phyloP scores from a whole-genome alignment of 345 rosid species.

The Eucalyptus marginata region DNA sequence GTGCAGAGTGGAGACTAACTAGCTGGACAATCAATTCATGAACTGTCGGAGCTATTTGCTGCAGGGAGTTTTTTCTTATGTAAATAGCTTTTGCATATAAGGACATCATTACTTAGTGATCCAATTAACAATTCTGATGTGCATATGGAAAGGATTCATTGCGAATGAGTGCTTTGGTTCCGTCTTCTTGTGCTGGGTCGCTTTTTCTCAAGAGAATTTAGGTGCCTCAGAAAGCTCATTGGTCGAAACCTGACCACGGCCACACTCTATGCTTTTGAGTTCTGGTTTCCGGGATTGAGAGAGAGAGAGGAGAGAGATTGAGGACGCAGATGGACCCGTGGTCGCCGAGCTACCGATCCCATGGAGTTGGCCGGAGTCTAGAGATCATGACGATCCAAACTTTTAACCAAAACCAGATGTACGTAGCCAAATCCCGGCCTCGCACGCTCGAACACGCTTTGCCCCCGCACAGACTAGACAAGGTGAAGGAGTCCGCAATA shows the following conservation, averaged over 20 bases:
- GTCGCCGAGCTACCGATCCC: no score
- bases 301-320: not conserved
- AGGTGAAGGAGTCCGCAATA: no score
- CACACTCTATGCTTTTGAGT: no score
- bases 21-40: not conserved
- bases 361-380: no score
- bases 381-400: no score
- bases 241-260: not conserved
- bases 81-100: not conserved
- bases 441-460: no score
- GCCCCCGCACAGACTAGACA: no score
- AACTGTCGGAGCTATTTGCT: not conserved
- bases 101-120: not conserved
- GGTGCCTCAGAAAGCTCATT: not conserved
- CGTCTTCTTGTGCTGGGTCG: not conserved
- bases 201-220: not conserved
- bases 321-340: no score
- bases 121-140: not conserved
- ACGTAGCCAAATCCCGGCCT: no score
- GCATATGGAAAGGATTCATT: not conserved
- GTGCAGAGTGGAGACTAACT: not conserved
- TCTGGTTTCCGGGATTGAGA: no score
- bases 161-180: not conserved
- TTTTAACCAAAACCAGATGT: no score
- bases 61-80: not conserved